A percentile compares a stretch with the other conserved stretches of the same genome.
Conservation (phyloP, 768 basidiomycete species). For the Amylocystis lapponica region DNA sequence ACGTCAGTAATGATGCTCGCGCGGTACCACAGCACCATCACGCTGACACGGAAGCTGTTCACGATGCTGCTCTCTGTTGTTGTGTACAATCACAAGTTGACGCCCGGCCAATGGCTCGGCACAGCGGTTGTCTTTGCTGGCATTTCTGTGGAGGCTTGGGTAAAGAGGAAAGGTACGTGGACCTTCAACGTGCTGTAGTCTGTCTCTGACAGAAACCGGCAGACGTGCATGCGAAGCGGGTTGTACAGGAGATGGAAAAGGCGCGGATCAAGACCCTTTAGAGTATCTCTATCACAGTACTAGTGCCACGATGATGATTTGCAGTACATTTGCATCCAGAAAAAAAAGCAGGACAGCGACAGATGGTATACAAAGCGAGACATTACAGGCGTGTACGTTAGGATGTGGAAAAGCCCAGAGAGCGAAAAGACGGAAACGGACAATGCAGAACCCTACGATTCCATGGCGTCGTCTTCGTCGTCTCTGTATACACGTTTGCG, state of each 20-base stretch:
- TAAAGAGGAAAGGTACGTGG: slow-evolving; percentile 76
- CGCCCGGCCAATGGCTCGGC: slow-evolving; percentile 88
- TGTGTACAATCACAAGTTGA: slow-evolving; percentile 84
- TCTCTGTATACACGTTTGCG: slow-evolving; percentile 38
- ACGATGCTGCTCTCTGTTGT: slow-evolving; percentile 96
- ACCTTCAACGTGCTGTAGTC: slow-evolving; percentile 1
- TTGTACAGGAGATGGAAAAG: slow-evolving; percentile 79
- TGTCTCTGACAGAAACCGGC: slow-evolving; percentile 9
- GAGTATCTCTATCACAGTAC: neutral
- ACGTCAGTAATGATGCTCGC: slow-evolving; percentile 4
- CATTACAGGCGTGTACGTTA: slow-evolving; percentile 10
- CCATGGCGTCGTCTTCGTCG: slow-evolving; percentile 27
- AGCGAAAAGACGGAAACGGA: neutral
- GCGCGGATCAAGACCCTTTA: slow-evolving; percentile 77
- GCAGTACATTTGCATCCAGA: neutral
- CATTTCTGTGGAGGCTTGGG: slow-evolving; percentile 88
- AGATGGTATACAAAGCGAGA: slow-evolving; percentile 4
- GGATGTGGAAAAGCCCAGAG: neutral
- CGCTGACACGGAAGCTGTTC: slow-evolving; percentile 93
- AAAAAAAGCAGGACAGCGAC: slow-evolving; percentile 8
- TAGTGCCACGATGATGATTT: neutral
- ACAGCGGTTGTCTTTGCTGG: slow-evolving; percentile 91
- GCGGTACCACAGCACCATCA: slow-evolving; percentile 72
- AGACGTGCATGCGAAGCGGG: slow-evolving; percentile 79
- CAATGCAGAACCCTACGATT: slow-evolving; percentile 8